These are phyloP conservation scores for Naematelia aurantialba DNA, from an alignment of 768 basidiomycete species.

Conservation along the genomic window DNA sequence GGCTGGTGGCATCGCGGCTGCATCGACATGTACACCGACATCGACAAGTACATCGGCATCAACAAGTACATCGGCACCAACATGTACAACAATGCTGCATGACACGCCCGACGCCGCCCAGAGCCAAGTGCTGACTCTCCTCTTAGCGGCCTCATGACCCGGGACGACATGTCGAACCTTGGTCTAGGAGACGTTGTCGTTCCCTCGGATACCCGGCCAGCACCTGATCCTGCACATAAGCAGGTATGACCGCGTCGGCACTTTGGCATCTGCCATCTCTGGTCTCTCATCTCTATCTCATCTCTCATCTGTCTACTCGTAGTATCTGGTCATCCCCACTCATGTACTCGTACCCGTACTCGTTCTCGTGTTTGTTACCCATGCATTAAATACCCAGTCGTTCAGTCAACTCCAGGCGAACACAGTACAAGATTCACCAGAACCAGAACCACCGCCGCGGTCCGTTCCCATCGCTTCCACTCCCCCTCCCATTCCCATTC, in stretches of 20 bases:
- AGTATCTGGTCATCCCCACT: conserved; percentile 3
- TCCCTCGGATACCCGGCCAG: conserved; percentile 2
- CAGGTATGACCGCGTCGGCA: too few relatives aligned
- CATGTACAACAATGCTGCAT: too few relatives aligned
- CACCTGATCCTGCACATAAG: background rate
- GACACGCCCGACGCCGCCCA: too few relatives aligned
- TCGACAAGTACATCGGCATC: too few relatives aligned
- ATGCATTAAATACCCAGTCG: background rate
- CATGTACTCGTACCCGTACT: background rate
- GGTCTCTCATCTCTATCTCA: too few relatives aligned
- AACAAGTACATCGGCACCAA: too few relatives aligned
- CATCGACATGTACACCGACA: too few relatives aligned
- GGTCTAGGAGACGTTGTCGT: conserved; percentile 61
- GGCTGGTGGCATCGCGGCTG: background rate
- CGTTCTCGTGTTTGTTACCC: too few relatives aligned
- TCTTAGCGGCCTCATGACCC: conserved; percentile 77
- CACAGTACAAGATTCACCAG: background rate
- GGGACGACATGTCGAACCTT: conserved; percentile 80
- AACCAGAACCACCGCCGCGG: conserved; percentile 4
- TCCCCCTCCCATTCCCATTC: conserved; percentile 2
- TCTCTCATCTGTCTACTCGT: too few relatives aligned
- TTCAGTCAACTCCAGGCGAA: background rate
- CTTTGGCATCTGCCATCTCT: too few relatives aligned
- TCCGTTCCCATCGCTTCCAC: conserved; percentile 10
- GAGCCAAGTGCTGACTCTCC: conserved; percentile 3